Evolutionary conservation across 116 monocot genomes (phyloP).

Genomic region (Posidonia oceanica): DNA sequence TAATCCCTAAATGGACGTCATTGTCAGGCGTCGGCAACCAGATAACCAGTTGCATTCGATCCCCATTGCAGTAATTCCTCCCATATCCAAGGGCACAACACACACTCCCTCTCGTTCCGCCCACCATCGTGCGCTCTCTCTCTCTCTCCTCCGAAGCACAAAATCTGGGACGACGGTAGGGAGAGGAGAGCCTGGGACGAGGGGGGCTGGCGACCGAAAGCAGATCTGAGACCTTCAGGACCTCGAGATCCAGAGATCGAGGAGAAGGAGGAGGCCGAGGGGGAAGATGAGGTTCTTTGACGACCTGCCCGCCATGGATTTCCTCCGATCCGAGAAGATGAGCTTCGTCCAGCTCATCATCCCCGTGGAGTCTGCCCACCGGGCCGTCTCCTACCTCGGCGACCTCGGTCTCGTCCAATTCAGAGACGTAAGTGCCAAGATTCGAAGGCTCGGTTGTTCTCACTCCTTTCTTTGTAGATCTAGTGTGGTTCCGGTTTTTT

Average conservation of each 20-base stretch:
- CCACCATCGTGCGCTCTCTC: background rate
- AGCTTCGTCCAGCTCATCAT: slow-evolving; percentile 87
- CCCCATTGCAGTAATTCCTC: too few species aligned
- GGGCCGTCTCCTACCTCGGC: slow-evolving; percentile 72
- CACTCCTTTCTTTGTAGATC: background rate
- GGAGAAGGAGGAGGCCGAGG: too few species aligned
- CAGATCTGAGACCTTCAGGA: background rate
- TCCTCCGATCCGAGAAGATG: slow-evolving; percentile 78
- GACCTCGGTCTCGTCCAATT: slow-evolving; percentile 86
- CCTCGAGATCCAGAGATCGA: background rate
- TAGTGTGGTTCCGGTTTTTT: background rate
- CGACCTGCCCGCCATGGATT: slow-evolving; percentile 29
- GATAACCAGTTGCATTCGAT: too few species aligned
- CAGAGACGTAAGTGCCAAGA: slow-evolving; percentile 47
- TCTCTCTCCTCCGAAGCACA: background rate
- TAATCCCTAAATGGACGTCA: too few species aligned
- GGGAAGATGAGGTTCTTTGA: slow-evolving; percentile 6
- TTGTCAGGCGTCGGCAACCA: too few species aligned
- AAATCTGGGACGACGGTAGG: background rate
- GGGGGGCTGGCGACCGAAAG: background rate
- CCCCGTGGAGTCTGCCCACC: slow-evolving; percentile 72
- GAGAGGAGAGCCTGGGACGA: background rate
- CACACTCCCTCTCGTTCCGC: too few species aligned
- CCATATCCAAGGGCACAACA: too few species aligned
- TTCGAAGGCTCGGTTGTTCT: background rate